Evolutionary conservation across 1,284 basidiomycete genomes (phyloP).

Genomic region (Cutaneotrichosporon cutaneum): DNA sequence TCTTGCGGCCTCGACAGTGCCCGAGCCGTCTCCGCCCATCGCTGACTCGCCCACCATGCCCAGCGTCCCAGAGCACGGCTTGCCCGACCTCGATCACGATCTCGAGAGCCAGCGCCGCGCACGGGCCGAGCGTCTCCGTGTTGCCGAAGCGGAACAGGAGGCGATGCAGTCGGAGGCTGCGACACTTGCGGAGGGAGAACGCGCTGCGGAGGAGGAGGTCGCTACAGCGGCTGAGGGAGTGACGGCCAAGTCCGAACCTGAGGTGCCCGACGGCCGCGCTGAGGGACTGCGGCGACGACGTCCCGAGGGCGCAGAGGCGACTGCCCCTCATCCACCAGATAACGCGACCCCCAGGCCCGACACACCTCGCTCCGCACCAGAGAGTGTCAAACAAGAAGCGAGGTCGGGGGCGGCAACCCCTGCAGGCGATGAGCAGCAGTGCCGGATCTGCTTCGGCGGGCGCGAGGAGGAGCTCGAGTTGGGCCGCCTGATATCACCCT

Average conservation of each 20-base stretch:
- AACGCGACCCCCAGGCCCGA: background rate
- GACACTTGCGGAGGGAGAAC: background rate
- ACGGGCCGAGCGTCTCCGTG: background rate
- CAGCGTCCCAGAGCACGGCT: background rate
- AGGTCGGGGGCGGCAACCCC: background rate
- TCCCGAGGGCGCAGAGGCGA: background rate
- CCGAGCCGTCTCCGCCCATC: background rate
- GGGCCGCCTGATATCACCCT: slow-evolving; percentile 51
- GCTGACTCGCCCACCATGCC: background rate
- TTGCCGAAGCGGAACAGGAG: background rate
- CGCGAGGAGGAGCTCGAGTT: slow-evolving; percentile 42
- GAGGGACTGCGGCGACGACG: background rate
- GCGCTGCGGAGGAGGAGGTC: too few relatives aligned
- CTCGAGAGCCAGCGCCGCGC: background rate
- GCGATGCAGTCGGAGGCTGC: background rate
- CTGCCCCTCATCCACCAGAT: background rate
- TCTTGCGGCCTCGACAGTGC: background rate
- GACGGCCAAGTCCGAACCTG: background rate
- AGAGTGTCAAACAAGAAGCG: background rate
- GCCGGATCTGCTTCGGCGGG: slow-evolving; percentile 50
- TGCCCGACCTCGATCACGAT: background rate
- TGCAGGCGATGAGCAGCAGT: slow-evolving; percentile 38
- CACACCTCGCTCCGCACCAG: background rate
- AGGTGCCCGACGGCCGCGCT: background rate
- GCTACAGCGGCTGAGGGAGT: background rate